Evolutionary conservation across 2,329 filamentous ascomycete species (phyloP).

Genomic region (Aureobasidium sp.): DNA sequence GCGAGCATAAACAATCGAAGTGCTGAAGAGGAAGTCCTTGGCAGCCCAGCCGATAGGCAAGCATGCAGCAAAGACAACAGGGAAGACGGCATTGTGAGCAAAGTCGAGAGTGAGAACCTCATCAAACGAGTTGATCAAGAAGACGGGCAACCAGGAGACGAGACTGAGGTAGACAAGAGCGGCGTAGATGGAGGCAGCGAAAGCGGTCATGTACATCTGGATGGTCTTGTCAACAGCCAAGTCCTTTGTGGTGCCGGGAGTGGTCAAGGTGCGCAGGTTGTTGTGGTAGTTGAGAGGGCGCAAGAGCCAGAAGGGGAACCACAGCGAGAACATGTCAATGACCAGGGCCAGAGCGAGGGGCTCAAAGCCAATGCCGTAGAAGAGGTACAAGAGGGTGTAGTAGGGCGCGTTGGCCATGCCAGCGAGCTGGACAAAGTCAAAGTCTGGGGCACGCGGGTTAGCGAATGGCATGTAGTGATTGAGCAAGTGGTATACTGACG

Average conservation of each 20-base stretch:
- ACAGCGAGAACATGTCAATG: slow-evolving; percentile 61
- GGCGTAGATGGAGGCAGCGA: slow-evolving; percentile 66
- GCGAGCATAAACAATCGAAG: slow-evolving; percentile 41
- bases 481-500: slow-evolving; percentile 38
- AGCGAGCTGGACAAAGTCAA: slow-evolving; percentile 36
- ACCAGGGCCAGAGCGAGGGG: slow-evolving; percentile 54
- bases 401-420: slow-evolving; percentile 67
- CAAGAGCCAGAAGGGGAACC: slow-evolving; percentile 66
- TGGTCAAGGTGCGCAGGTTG: slow-evolving; percentile 30
- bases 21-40: slow-evolving; percentile 69
- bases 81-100: slow-evolving; percentile 54
- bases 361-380: slow-evolving; percentile 60
- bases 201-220: slow-evolving; percentile 54
- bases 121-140: slow-evolving; percentile 69
- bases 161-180: slow-evolving; percentile 63
- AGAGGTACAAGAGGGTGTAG: slow-evolving; percentile 66
- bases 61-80: slow-evolving; percentile 42
- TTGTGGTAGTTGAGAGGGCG: slow-evolving; percentile 61
- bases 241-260: slow-evolving; percentile 31
- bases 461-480: background rate
- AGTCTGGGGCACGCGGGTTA: slow-evolving; percentile 21
- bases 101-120: slow-evolving; percentile 59
- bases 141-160: slow-evolving; percentile 59
- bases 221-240: slow-evolving; percentile 53
- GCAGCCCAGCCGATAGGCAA: slow-evolving; percentile 64